Evolutionary conservation across 208 protist genomes (phyloP), one percentile per base, ranked within the genome.

Genomic region (Crithidia mellificae): DNA sequence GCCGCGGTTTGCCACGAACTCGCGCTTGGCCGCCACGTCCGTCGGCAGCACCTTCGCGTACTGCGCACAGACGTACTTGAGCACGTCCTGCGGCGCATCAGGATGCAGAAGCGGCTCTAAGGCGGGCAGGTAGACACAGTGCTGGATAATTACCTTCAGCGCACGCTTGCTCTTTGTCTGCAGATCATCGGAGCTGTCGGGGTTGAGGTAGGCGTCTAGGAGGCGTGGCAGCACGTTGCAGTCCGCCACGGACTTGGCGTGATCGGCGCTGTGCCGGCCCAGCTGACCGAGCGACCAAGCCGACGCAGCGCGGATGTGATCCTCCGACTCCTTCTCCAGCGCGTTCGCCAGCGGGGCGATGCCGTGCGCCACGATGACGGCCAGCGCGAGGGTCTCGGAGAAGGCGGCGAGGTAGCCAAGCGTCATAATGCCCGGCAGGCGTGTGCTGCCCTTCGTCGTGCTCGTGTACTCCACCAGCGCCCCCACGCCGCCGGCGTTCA

Each of bases 381-480:
- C 86, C 46, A 98, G 82, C 14, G 98, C 98, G 12, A 99, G 83
- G 6, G 97, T 98, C 75, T 99, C 97, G 19, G 91, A 97, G 81
- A 99, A 99, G 50, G 98, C 97, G 24, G 96, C 85, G 67, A 99
- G 98, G 82, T 98, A 99, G 30, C 98, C 98, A 25, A 99, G 88
- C 9, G 97, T 96, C 98, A 99, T 99, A 70, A 99, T 96, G 59
- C 96, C 98, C 9, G 98, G 97, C 46, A 99, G 79, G 6, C 93
- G 83, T 36, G 89, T 92, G 72, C 92, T 95, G 53, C 95, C 97
- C 12, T 75, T 73, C 4, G 87, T 91, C 55, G 98, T 90, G 66
- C 82, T 98, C 27, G 98, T 93, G 88, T 99, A 99, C 77, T 99
- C 97, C 12, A 99, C 98, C 20, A 99, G 79, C 0, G 98, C 98